Percentiles rank a stretch among this genome's conserved stretches.
Evolutionary conservation across 1,284 basidiomycete species (phyloP).

Genomic region (Trichosporon sp.): DNA sequence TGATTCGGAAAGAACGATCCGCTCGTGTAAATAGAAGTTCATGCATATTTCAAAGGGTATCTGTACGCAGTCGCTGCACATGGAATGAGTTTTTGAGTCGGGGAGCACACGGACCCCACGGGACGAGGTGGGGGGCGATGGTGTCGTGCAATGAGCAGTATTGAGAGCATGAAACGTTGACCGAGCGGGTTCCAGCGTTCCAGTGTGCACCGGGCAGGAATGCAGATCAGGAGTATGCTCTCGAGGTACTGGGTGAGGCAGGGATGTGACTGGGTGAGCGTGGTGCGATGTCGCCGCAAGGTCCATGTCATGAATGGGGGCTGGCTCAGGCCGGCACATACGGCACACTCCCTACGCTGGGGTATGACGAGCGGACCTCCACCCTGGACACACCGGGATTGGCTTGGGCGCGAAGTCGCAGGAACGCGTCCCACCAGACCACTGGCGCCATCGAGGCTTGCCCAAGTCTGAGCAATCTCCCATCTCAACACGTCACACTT

Average conservation of each 20-base stretch:
- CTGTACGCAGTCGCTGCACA: not conserved
- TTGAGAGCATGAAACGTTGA: not conserved
- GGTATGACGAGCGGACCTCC: not conserved
- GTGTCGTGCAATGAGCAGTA: too few species aligned
- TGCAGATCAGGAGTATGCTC: too few species aligned
- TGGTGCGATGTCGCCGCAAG: not conserved
- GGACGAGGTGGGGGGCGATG: not conserved
- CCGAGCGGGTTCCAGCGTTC: too few species aligned
- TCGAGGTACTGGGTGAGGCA: too few species aligned
- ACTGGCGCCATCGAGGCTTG: too few species aligned
- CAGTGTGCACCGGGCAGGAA: too few species aligned
- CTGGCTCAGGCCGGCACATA: not conserved
- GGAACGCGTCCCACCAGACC: too few species aligned
- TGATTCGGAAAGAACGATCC: too few species aligned
- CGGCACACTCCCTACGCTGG: not conserved
- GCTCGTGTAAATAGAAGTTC: conserved; percentile 9
- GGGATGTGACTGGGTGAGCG: not conserved
- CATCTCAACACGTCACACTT: not conserved
- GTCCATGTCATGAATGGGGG: not conserved
- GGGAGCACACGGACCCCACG: too few species aligned
- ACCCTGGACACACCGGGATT: not conserved
- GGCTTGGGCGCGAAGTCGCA: too few species aligned
- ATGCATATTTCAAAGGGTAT: not conserved
- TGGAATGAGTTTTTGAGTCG: not conserved
- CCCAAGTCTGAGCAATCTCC: too few species aligned